Conservation (phyloP, 176 grass and related monocot species). For the Thinopyrum elongatum region DNA sequence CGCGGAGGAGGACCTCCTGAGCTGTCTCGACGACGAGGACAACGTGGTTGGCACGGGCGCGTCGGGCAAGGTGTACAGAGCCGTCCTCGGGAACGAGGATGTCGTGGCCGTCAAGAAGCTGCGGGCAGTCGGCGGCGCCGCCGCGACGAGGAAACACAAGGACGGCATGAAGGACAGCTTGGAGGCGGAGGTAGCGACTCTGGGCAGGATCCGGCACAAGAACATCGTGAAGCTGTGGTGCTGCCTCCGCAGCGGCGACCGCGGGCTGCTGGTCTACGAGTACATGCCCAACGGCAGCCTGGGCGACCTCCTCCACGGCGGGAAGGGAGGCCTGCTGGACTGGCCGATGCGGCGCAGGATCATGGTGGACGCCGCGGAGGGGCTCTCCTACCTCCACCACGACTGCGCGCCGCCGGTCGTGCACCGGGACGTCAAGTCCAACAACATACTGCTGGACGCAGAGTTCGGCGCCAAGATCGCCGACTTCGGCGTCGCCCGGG, state of each 20-base stretch:
- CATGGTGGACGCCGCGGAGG: constrained; percentile 60
- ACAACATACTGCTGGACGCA: constrained; percentile 73
- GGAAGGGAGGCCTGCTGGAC: constrained; percentile 48
- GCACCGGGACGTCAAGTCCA: constrained; percentile 89
- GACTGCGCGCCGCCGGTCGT: constrained; percentile 72
- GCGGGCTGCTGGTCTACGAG: constrained; percentile 77
- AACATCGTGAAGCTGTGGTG: constrained; percentile 91
- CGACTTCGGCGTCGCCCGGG: constrained; percentile 72
- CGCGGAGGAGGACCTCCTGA: constrained; percentile 48
- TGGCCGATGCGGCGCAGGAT: constrained; percentile 57
- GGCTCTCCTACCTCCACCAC: constrained; percentile 74
- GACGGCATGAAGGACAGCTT: constrained; percentile 25
- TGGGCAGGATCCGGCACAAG: constrained; percentile 79
- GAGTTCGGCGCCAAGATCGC: constrained; percentile 59
- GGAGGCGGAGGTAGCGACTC: constrained; percentile 59
- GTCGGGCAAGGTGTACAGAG: constrained; percentile 66
- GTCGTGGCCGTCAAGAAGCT: constrained; percentile 57
- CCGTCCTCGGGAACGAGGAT: constrained; percentile 18
- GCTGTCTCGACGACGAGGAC: constrained; percentile 55
- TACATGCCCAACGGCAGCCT: constrained; percentile 93
- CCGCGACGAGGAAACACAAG: not conserved
- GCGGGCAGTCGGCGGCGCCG: not conserved
- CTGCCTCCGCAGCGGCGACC: constrained; percentile 48
- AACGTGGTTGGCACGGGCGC: constrained; percentile 59
- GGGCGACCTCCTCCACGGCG: constrained; percentile 63